phyloP scores from a whole-genome alignment of 2,329 filamentous ascomycete species.

The Aureobasidium mangrovei region DNA sequence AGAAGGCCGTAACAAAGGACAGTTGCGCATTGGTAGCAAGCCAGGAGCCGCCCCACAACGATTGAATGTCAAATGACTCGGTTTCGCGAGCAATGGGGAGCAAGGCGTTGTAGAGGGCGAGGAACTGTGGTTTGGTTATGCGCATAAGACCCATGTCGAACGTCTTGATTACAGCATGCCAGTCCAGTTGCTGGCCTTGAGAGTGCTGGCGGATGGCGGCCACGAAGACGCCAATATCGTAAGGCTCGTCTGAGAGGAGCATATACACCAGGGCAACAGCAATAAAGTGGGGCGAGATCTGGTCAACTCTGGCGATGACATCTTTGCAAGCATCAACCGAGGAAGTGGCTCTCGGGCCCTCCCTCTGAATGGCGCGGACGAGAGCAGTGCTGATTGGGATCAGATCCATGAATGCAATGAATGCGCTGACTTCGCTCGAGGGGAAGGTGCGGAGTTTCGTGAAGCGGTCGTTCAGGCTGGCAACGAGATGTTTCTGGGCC shows the following conservation, averaged over 20 bases:
- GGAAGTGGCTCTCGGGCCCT: constrained; percentile 64
- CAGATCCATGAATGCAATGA: constrained; percentile 60
- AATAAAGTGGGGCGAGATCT: constrained; percentile 61
- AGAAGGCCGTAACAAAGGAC: constrained; percentile 85
- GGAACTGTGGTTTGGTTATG: constrained; percentile 70
- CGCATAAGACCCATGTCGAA: constrained; percentile 75
- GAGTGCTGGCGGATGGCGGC: constrained; percentile 48
- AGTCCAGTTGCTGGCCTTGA: constrained; percentile 49
- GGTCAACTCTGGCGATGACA: constrained; percentile 46
- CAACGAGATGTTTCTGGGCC: constrained; percentile 58
- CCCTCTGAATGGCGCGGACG: constrained; percentile 59
- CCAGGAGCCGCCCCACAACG: constrained; percentile 76
- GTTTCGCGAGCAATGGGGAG: constrained; percentile 58
- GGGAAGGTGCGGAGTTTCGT: constrained; percentile 53
- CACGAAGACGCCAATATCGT: constrained; percentile 61
- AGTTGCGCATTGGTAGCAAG: constrained; percentile 77
- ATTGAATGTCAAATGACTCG: constrained; percentile 69
- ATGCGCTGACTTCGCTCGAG: constrained; percentile 62
- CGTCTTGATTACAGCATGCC: constrained; percentile 61
- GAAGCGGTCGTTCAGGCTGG: constrained; percentile 61
- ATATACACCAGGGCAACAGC: constrained; percentile 68
- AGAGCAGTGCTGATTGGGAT: constrained; percentile 49
- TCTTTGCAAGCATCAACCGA: constrained; percentile 63
- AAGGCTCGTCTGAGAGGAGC: constrained; percentile 53
- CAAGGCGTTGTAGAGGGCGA: constrained; percentile 70